Evolutionary conservation across 345 rosid genomes (phyloP).

Genomic region (Trapa incisa): DNA sequence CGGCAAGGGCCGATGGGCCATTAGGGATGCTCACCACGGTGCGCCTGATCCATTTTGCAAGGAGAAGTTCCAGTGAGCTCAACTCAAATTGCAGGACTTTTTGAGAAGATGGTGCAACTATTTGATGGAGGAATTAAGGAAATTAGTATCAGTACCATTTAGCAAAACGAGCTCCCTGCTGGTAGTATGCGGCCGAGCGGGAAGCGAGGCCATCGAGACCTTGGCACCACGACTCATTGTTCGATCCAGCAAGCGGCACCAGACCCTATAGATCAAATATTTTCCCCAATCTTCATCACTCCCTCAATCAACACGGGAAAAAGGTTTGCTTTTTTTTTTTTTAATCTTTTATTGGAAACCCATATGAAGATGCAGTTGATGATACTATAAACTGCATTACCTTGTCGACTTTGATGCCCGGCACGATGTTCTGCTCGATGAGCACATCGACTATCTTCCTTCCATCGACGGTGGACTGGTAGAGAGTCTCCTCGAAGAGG

Average conservation of each 20-base stretch:
- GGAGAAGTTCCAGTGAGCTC: not conserved
- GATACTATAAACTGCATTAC: slow-evolving; percentile 17
- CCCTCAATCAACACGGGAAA: not conserved
- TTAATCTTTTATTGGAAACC: no score
- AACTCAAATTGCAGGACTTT: not conserved
- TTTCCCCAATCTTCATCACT: not conserved
- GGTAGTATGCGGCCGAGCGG: slow-evolving; percentile 91
- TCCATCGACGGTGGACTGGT: slow-evolving; percentile 79
- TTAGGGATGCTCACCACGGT: slow-evolving; percentile 98
- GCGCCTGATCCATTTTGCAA: slow-evolving; percentile 40
- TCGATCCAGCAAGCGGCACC: slow-evolving; percentile 88
- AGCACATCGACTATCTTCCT: slow-evolving; percentile 91
- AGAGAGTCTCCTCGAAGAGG: slow-evolving; percentile 91
- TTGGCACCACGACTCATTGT: slow-evolving; percentile 97
- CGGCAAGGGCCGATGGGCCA: slow-evolving; percentile 89
- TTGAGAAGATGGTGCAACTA: not conserved
- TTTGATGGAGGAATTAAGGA: not conserved
- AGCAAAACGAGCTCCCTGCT: slow-evolving; percentile 97
- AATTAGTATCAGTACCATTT: slow-evolving; percentile 47
- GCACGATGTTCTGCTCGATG: slow-evolving; percentile 81
- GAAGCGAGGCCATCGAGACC: slow-evolving; percentile 96
- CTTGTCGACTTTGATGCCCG: slow-evolving; percentile 98
- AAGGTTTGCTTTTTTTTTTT: not conserved
- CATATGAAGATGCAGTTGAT: not conserved
- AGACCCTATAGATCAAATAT: slow-evolving; percentile 46